Conservation (phyloP, 1,139 yeast genomes). For the Candida sojae region DNA sequence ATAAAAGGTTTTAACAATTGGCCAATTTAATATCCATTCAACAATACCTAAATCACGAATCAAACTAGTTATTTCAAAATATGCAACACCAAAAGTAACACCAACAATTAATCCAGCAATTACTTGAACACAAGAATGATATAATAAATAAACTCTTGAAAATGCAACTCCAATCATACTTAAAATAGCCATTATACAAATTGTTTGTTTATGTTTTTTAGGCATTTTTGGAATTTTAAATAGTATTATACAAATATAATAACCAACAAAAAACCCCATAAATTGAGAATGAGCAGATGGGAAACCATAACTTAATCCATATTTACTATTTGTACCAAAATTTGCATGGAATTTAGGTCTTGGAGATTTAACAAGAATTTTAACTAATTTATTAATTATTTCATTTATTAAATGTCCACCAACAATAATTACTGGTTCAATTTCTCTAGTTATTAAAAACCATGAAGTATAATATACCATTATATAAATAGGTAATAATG, state of each 20-base stretch:
- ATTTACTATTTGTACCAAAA: constrained; percentile 43
- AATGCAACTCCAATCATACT: constrained; percentile 57
- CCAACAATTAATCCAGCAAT: constrained; percentile 73
- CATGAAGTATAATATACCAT: constrained; percentile 82
- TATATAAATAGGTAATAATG: constrained; percentile 80
- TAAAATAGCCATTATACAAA: constrained; percentile 21
- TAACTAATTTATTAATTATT: constrained; percentile 66
- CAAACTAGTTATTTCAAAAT: constrained; percentile 54
- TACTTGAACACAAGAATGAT: constrained; percentile 78
- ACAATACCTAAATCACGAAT: constrained; percentile 61
- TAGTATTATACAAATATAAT: constrained; percentile 48
- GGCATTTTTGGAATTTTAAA: constrained; percentile 28
- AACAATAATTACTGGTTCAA: constrained; percentile 81
- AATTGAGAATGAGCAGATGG: constrained; percentile 97
- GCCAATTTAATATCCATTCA: constrained; percentile 59
- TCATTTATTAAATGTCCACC: constrained; percentile 87
- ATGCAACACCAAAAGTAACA: constrained; percentile 52
- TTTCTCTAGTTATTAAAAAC: constrained; percentile 79
- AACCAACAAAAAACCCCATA: constrained; percentile 81
- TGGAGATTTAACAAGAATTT: constrained; percentile 64
- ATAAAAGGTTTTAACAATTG: constrained; percentile 42
- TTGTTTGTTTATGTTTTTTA: constrained; percentile 22
- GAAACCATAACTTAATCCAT: constrained; percentile 81
- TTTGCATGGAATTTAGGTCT: constrained; percentile 68
- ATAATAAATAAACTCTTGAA: constrained; percentile 76